Percentiles rank a stretch among this genome's conserved stretches.
Conservation (phyloP, 768 basidiomycete genomes). For the Suillus decipiens region DNA sequence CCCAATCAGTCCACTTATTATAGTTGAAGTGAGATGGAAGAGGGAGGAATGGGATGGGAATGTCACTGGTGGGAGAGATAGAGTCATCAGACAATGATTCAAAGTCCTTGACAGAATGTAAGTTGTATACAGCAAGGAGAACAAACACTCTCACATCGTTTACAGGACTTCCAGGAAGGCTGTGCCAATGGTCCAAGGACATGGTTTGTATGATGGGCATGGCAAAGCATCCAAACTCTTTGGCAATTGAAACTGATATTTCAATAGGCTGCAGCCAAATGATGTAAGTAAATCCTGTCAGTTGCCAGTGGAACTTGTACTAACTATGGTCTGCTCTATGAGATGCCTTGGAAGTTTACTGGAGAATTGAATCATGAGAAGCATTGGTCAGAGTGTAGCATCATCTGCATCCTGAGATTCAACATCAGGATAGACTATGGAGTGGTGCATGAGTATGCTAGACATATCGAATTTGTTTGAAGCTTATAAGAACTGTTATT, state of each 20-base stretch:
- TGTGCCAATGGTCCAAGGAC: background rate
- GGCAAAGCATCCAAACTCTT: background rate
- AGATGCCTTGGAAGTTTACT: conserved; percentile 1
- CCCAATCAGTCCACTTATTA: background rate
- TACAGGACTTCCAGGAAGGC: background rate
- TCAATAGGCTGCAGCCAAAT: background rate
- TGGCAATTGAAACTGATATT: background rate
- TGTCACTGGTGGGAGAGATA: background rate
- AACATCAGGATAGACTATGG: background rate
- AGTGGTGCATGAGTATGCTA: background rate
- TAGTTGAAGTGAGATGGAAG: background rate
- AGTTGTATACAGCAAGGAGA: background rate
- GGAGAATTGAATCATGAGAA: background rate
- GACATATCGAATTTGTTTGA: background rate
- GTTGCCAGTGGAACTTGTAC: background rate
- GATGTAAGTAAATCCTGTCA: background rate
- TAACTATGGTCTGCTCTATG: background rate
- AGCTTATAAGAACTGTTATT: background rate
- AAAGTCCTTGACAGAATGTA: background rate
- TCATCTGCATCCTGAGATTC: background rate
- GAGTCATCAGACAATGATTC: background rate
- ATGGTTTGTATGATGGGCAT: background rate
- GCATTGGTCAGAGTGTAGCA: background rate
- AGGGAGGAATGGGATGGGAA: background rate
- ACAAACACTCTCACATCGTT: background rate